Evolutionary conservation across 345 rosid species (phyloP).

Genomic region (Carallia brachiata): DNA sequence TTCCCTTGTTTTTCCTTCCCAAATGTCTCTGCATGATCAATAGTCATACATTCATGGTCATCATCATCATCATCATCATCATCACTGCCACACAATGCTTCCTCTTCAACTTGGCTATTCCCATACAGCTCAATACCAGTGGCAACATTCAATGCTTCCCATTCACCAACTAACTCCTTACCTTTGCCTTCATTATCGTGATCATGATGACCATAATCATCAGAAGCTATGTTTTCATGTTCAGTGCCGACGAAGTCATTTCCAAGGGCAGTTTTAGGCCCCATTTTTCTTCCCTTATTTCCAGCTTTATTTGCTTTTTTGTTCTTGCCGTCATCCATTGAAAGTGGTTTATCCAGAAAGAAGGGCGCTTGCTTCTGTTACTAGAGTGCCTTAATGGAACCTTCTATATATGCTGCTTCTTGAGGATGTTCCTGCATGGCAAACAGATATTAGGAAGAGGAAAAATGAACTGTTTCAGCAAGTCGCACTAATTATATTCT

Average conservation of each 20-base stretch:
- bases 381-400: constrained; percentile 21
- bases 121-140: too few relatives aligned
- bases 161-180: background rate
- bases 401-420: background rate
- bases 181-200: background rate
- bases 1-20: background rate
- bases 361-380: constrained; percentile 30
- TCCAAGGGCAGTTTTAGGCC: too few relatives aligned
- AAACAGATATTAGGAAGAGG: background rate
- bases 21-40: background rate
- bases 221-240: too few relatives aligned
- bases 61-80: too few relatives aligned
- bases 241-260: too few relatives aligned
- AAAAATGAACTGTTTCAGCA: too few relatives aligned
- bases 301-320: too few relatives aligned
- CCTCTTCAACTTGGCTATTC: background rate
- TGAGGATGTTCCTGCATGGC: constrained; percentile 38
- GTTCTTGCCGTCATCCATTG: constrained; percentile 32
- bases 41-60: too few relatives aligned
- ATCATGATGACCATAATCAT: background rate
- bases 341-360: constrained; percentile 32
- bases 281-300: too few relatives aligned
- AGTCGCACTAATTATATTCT: too few relatives aligned
- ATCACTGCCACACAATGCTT: background rate
- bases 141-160: too few relatives aligned